Base-by-base conservation (phyloP, 2,329 filamentous ascomycete genomes). In the Ophiostoma pallidulum region DNA sequence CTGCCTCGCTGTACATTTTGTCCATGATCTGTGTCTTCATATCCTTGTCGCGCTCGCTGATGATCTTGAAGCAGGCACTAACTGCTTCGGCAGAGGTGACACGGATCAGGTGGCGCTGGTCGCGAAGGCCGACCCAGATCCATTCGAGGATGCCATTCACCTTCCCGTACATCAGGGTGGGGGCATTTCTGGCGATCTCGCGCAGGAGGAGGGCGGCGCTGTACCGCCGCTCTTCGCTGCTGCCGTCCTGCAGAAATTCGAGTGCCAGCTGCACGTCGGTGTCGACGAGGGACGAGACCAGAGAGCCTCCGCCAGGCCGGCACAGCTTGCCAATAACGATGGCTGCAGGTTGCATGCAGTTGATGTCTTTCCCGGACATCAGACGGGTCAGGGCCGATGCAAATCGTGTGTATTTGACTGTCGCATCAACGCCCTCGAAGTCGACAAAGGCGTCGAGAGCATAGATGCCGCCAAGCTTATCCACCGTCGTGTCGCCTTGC, bases 251-350 rank as follows among this genome's bases (percentile, higher is more conserved):
- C 49, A 98, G 78, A 86, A 90, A 97, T 68, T 98, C 92, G 46
- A 98, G 74, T 2, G 94, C 90, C 16, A 89, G 92, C 64, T 96
- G 94, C 52, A 97, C 90, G 66, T 98, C 91, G 47, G 89, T 91
- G 62, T 98, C 92, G 49, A 98, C 92, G 47, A 98, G 73, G 65
- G 97, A 91, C 8, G 91, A 94, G 38, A 94, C 95, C 54, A 97
- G 74, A 28, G 92, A 90, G 51, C 92, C 92, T 53, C 92, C 92
- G 53, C 92, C 92, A 0, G 92, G 92, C 56, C 87, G 83, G 52
- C 91, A 94, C 51, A 98, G 76, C 62, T 90, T 86, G 39, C 92
- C 92, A 24, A 98, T 74, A 4, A 91, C 90, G 56, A 85, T 80
- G 36, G 92, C 90, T 4, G 94, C 92, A 12, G 86, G 82, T 48